Conservation (phyloP, 306 rosid species). For the Cicer chorassanicum region DNA sequence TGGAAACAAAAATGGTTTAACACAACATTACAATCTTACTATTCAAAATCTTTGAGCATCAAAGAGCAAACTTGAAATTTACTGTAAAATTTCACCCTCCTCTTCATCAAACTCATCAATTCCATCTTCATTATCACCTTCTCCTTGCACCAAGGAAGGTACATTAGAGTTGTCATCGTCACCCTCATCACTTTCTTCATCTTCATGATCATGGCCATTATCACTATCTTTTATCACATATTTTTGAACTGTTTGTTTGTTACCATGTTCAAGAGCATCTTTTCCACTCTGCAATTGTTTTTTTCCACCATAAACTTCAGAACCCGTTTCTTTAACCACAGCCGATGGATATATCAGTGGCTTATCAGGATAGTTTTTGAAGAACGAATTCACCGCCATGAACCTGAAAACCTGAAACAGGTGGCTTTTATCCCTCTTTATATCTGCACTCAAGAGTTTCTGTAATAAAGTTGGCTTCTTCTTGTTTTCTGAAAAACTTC, state of each 20-base stretch:
- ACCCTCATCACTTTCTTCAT: slow-evolving; percentile 25
- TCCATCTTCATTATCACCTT: slow-evolving; percentile 41
- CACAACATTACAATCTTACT: not conserved
- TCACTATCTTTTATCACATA: slow-evolving; percentile 1
- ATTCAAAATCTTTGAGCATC: slow-evolving; percentile 35
- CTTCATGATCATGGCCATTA: slow-evolving; percentile 24
- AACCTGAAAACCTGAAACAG: slow-evolving; percentile 82
- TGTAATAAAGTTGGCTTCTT: slow-evolving; percentile 68
- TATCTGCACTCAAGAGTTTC: slow-evolving; percentile 80
- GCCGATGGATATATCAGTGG: slow-evolving; percentile 67
- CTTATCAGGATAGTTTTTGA: slow-evolving; percentile 64
- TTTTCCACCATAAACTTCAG: slow-evolving; percentile 41
- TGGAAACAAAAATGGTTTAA: not conserved
- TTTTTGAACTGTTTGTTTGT: slow-evolving; percentile 28
- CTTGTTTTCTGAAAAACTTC: slow-evolving; percentile 41
- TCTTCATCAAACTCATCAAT: slow-evolving; percentile 57
- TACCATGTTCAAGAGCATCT: slow-evolving; percentile 33
- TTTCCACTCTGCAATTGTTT: slow-evolving; percentile 31
- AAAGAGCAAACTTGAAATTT: slow-evolving; percentile 20
- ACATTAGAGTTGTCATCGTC: slow-evolving; percentile 11
- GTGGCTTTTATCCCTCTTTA: slow-evolving; percentile 69
- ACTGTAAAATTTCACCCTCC: slow-evolving; percentile 79
- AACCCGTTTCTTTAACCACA: slow-evolving; percentile 50
- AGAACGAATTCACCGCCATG: slow-evolving; percentile 79
- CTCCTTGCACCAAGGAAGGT: slow-evolving; percentile 18